phyloP scores from a whole-genome alignment of 129 eudicot genomes.

The Chrysanthemum lavandulifolium region DNA sequence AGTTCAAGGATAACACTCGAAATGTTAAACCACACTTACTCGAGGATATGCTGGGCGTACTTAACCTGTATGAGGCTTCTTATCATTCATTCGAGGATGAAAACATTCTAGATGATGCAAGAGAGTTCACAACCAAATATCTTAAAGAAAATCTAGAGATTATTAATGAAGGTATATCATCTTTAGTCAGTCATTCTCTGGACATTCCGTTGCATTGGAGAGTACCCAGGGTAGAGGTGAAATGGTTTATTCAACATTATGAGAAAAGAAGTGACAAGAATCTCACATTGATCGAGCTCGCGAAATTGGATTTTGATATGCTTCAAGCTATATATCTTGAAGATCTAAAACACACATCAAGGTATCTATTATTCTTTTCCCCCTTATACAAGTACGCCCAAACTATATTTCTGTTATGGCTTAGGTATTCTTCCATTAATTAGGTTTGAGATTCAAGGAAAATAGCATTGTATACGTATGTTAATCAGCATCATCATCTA shows the following conservation, averaged over 20 bases:
- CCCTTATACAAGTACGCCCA: not conserved
- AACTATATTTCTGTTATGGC: too few species aligned
- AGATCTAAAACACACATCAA: slow-evolving; percentile 1
- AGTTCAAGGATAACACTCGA: not conserved
- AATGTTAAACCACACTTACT: not conserved
- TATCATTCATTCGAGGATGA: not conserved
- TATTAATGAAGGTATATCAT: not conserved
- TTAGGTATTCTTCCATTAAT: too few species aligned
- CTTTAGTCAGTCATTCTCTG: not conserved
- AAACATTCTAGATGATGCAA: not conserved
- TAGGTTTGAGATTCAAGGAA: too few species aligned
- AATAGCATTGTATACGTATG: too few species aligned
- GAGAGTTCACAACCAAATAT: slow-evolving; percentile 1
- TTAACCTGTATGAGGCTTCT: not conserved
- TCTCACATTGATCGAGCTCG: not conserved
- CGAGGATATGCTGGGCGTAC: not conserved
- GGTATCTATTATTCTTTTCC: not conserved
- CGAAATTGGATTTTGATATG: not conserved
- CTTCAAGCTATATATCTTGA: not conserved
- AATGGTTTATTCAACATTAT: not conserved
- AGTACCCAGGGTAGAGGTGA: not conserved
- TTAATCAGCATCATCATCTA: too few species aligned
- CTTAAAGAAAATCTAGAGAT: not conserved
- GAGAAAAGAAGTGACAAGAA: not conserved
- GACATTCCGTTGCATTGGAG: not conserved